Base-by-base conservation (phyloP, 305 asterid genomes). In the Andrographis paniculata region DNA sequence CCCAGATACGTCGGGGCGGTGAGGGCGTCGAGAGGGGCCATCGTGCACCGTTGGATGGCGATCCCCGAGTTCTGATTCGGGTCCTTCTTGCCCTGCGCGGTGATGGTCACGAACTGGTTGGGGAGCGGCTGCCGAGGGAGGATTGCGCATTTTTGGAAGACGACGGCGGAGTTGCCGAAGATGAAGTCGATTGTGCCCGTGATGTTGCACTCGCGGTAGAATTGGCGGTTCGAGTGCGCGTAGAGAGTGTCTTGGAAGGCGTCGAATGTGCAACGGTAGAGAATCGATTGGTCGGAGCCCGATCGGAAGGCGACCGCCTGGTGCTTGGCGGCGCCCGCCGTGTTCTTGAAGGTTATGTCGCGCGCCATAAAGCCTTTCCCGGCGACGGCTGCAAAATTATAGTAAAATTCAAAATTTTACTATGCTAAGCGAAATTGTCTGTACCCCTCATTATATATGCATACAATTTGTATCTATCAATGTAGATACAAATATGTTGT, bases 261-360 rank as follows among this genome's bases (percentile, higher is more conserved):
- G 13, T 79, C 71, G 36, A 85, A 81, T 0, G 72, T 47, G 65
- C 94, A 85, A 1, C 67, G 58, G 62, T 64, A 74, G 72, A 70
- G 72, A 9, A 79, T 82, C 0, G 91, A 82, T 16, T 61, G 58
- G 42, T 85, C 85, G 0, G 94, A 78, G 3, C 83, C 80, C 0
- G 91, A 81, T 13, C 85, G 69, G 36, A 85, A 28, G 38, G 95
- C 94, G 31, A 82, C 94, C 2, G 95, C 94, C 50, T 85, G 94
- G 69, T 79, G 83, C 62, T 85, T 85, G 1, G 0, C 30, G 0
- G 87, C 60, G 7, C 95, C 87, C 13, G 91, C 95, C 0, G 84
- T 77, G 83, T 82, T 85, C 46, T 10, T 56, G 73, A 85, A 78
- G 14, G 67, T 56, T 33, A 85, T 82, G 70, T 73, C 89, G 41